Base-by-base conservation (phyloP, 345 rosid species). In the Corchorus olitorius region DNA sequence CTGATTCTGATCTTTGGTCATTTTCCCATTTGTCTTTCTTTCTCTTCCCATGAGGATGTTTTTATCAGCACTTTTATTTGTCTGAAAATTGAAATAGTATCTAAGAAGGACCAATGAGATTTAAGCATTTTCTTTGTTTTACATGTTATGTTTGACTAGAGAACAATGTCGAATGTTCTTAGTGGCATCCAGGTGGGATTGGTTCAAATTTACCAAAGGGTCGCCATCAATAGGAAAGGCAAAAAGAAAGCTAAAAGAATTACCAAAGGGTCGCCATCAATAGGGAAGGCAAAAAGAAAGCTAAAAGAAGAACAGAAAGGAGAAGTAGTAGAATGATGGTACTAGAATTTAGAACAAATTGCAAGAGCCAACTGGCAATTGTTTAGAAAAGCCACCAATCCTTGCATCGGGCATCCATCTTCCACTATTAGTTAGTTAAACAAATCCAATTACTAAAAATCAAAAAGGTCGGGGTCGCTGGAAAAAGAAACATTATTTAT, bases 121-220 rank as follows among this genome's bases (percentile, higher is more conserved):
- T 61, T 33, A 33, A 61, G 65, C 43, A 35, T 4, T 35, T 37
- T 5, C 60, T 2, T n/a, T 22, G 19, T n/a, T n/a, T 17, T 7
- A 15, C 46, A 27, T 27, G 27, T 27, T 27, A 1, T 27, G 27
- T 27, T 63, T 14, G 22, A 15, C 22, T 2, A 16, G 6, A 0
- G 19, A 37, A 63, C 8, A 63, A 63, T 63, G 20, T 63, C 22
- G 48, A 15, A 7, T 35, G 37, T 37, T 2, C 48, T 63, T 7
- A 45, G 48, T 45, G 48, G 9, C 9, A 55, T 19, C 60, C 27
- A 63, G 67, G 43, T 63, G 27, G 68, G 68, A 64, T 64, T 64
- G 49, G 68, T 37, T 37, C 7, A 39, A 64, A 37, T 4, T 39
- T 3, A 3, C 3, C 46, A 39, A 39, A 8, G 68, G 68, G 46